phyloP scores from a whole-genome alignment of 345 rosid species.

The Eucalyptus tenuipes region DNA sequence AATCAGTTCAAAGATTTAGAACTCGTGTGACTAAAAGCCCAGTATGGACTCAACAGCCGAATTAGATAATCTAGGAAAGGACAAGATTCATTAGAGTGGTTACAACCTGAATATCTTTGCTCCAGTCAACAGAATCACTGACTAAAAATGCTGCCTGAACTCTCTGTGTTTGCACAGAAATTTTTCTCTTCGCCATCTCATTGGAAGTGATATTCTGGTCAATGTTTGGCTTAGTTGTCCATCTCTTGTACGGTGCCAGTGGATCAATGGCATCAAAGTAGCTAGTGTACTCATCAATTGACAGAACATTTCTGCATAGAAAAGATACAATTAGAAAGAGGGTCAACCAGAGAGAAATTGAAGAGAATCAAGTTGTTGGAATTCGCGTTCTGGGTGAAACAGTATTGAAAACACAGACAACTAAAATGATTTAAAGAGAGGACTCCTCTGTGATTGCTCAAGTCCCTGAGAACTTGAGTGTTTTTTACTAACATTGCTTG shows the following conservation, averaged over 20 bases:
- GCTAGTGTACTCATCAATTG: constrained; percentile 70
- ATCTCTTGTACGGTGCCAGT: constrained; percentile 54
- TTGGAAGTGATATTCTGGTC: neutral
- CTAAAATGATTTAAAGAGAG: no score
- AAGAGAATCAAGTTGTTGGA: neutral
- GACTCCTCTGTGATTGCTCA: no score
- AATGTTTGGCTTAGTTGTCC: constrained; percentile 19
- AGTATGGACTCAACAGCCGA: neutral
- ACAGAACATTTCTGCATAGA: constrained; percentile 62
- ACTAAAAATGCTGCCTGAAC: constrained; percentile 78
- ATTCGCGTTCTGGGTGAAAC: neutral
- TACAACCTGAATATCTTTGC: constrained; percentile 81
- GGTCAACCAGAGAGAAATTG: neutral
- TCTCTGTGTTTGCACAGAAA: constrained; percentile 25
- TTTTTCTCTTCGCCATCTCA: constrained; percentile 2
- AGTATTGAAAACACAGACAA: neutral
- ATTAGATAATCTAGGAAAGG: neutral
- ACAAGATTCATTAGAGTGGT: neutral
- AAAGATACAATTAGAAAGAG: neutral
- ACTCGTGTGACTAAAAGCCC: neutral
- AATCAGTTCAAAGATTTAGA: neutral
- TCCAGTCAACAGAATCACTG: constrained; percentile 91
- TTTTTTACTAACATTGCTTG: no score
- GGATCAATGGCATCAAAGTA: constrained; percentile 79
- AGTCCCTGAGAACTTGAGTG: no score